Base-by-base conservation (phyloP, 495 filamentous ascomycete species). In the Annulohypoxylon moriforme region DNA sequence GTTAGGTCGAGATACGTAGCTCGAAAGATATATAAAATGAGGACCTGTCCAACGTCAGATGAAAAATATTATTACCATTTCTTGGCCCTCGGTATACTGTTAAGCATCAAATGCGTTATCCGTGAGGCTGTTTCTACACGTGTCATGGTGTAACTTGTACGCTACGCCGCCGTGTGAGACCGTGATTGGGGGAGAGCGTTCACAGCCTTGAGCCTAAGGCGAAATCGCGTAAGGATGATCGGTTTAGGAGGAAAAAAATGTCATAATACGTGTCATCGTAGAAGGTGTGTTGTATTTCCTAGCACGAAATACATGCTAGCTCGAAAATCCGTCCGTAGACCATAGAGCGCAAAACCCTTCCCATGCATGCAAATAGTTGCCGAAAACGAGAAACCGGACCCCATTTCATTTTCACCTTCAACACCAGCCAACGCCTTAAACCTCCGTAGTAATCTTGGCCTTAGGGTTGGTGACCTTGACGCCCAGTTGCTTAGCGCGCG, bases 401-500 rank as follows among this genome's bases (percentile, higher is more conserved):
- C 74, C 68, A 72, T 59, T 64, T 64, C 69, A 75, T 69, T 57
- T 60, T 68, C 69, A 69, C 64, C 64, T 38, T 65, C 36, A 71
- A 66, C 64, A 77, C 50, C 67, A 70, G 58, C 57, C 64, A 64
- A 50, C 61, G 55, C 52, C 72, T 90, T 94, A 98, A 78, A 94
- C 91, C 89, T 98, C 96, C 75, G 93, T 96, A 74, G 95, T 96
- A 81, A 99, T 93, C 87, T 93, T 94, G 78, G 95, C 96, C 91
- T 97, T 97, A 82, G 94, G 84, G 87, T 99, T 99, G 82, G 96
- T 99, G 81, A 99, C 94, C 91, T 99, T 99, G 80, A 99, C 96
- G 76, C 92, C 92, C 81, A 99, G 86, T 83, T 97, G 91, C 92
- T 98, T 98, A 77, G 96, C 96, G 82, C 93, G 90, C 69, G 93